Conservation (phyloP, 1,284 basidiomycete species). For the Ustilago cynodontis region DNA sequence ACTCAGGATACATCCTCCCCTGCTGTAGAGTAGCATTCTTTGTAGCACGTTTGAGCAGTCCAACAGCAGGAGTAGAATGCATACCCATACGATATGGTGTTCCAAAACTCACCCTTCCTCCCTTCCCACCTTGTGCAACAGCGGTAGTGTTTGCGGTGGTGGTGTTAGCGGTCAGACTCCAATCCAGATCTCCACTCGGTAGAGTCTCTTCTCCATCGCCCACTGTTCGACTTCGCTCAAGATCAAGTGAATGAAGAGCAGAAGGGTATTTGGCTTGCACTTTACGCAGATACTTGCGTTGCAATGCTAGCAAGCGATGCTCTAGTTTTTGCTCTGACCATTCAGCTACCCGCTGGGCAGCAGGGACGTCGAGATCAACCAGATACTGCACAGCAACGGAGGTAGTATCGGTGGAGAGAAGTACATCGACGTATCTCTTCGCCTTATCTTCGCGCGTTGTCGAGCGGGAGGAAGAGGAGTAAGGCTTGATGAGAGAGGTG, state of each 20-base stretch:
- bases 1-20: background rate
- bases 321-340: constrained; percentile 34
- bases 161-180: constrained; percentile 29
- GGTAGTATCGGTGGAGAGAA: constrained; percentile 9
- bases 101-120: constrained; percentile 42
- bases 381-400: constrained; percentile 23
- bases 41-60: constrained; percentile 24
- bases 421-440: constrained; percentile 18
- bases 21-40: constrained; percentile 8
- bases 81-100: constrained; percentile 47
- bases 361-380: constrained; percentile 17
- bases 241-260: background rate
- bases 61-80: constrained; percentile 45
- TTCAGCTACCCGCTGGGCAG: background rate
- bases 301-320: constrained; percentile 33
- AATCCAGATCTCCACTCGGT: constrained; percentile 43
- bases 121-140: background rate
- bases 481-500: constrained; percentile 20
- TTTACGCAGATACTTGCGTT: constrained; percentile 44
- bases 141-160: constrained; percentile 1
- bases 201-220: constrained; percentile 21
- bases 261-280: constrained; percentile 21
- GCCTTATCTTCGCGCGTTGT: background rate
- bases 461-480: background rate
- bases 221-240: background rate